Conservation (phyloP, 805 yeast species). For the Clavispora phyllophila region DNA sequence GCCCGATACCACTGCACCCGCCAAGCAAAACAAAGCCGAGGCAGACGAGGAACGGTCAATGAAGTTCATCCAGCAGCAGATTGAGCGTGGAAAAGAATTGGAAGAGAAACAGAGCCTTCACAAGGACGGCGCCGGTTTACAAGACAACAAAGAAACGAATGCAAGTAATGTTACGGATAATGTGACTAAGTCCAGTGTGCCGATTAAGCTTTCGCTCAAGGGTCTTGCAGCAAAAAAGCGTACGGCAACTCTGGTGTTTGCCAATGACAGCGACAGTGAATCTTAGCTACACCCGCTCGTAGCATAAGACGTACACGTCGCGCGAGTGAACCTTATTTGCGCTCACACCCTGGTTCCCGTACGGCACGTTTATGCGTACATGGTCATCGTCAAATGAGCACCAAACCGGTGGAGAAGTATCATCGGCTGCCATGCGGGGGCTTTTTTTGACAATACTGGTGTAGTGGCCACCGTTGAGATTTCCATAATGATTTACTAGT, state of each 20-base stretch:
- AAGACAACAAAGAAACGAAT: not conserved
- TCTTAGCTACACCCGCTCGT: constrained; percentile 33
- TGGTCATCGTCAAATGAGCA: constrained; percentile 71
- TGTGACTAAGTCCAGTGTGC: not conserved
- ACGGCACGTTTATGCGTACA: constrained; percentile 40
- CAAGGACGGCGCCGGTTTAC: not conserved
- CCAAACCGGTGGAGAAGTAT: constrained; percentile 50
- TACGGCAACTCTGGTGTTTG: constrained; percentile 4
- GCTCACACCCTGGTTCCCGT: constrained; percentile 41
- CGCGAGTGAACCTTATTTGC: constrained; percentile 37
- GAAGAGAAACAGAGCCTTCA: not conserved
- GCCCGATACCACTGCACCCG: constrained; percentile 18
- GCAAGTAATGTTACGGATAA: not conserved
- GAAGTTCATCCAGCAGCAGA: constrained; percentile 12
- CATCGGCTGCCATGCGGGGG: constrained; percentile 11
- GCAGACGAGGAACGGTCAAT: constrained; percentile 13
- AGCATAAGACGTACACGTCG: constrained; percentile 68
- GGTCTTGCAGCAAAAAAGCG: constrained; percentile 7
- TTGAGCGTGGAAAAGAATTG: constrained; percentile 10
- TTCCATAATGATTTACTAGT: constrained; percentile 67
- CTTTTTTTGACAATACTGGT: constrained; percentile 59
- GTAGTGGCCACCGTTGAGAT: constrained; percentile 70
- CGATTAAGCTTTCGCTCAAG: constrained; percentile 10
- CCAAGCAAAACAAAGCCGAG: constrained; percentile 4
- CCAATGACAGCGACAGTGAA: constrained; percentile 3